Base-by-base conservation (phyloP, 2,329 filamentous ascomycete species). In the Calonectria pauciramosa region DNA sequence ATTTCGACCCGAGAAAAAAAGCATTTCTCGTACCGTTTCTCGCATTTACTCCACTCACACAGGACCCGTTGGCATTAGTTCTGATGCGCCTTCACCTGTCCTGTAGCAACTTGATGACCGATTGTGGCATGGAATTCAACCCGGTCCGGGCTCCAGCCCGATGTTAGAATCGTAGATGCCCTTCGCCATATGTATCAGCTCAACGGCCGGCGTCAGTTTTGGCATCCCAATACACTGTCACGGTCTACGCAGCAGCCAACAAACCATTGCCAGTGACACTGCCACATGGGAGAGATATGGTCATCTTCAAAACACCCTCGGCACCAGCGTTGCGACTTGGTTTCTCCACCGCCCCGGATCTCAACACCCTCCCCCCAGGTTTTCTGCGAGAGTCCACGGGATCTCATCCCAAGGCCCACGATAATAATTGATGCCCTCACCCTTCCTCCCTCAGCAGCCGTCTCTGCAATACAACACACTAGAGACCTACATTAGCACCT, bases 261-360 rank as follows among this genome's bases (percentile, higher is more conserved):
- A 73, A 79, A 77, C 77, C 72, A 77, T 71, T 51, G n/a, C 75
- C 47, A 49, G 52, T 68, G 54, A 51, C 56, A 71, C 70, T 68
- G 49, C 74, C 76, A 79, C 76, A 77, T 76, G 74, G 76, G 41
- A 64, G 23, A 34, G 47, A 20, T 26, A 6, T 34, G 16, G 56
- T n/a, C 30, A 26, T 47, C 41, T 70, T 64, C 32, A 44, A 32
- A 26, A 18, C 41, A 44, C 23, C 7, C 47, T 20, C 54, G 28
- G 30, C 41, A 30, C 65, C 56, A 49, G 65, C 38, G 18, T 38
- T 54, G 34, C 44, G 47, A 56, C 44, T 54, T 38, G 18, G 38
- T 56, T 28, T 30, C 71, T 49, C 73, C 73, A 60, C 36, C 60
- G 32, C 47, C 47, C 52, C 38, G 32, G 34, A 23, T 47, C 30